Evolutionary conservation across 495 filamentous ascomycete species (phyloP), one percentile per base, ranked within the genome.

Genomic region (Daldinia caldariorum): DNA sequence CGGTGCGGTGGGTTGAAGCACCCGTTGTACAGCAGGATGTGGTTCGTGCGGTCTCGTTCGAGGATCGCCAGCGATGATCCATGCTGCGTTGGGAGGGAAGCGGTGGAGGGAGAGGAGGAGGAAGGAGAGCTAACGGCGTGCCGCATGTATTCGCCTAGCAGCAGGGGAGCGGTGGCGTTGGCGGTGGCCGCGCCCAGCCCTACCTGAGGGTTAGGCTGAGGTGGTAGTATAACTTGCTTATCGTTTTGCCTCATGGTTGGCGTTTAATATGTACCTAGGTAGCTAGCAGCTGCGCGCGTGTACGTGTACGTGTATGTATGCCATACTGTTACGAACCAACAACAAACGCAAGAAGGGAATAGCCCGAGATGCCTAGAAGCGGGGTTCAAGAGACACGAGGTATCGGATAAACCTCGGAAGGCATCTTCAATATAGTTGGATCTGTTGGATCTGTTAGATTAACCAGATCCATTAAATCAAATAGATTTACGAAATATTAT

Each of bases 1-100:
- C 8, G 53, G 58, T 77, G 75, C 43, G 75, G 75, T 45, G 75
- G 75, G 61, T 77, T 77, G 69, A 77, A 75, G 51, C 74, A 72
- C 3, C 75, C 75, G 34, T 70, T 66, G 51, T 70, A 77, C 10
- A 76, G 12, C 4, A 77, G 16, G 26, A 77, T 63, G 35, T 51
- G 71, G 56, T 72, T 72, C 32, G 16, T 58, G 20, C 54, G 53
- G 45, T 32, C 45, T 18, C 20, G 32, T 7, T 6, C 14, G 26
- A 70, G 58, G 14, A 41, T n/a, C 22, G 58, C 13, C 16, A 35
- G 37, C 2, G 53, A 56, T 37, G 53, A 56, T 56, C 53, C n/a
- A 37, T 53, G 50, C 32, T 20, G n/a, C 37, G 6, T 56, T 53
- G 49, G 54, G 32, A 22, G 54, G 32, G 34, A 22, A 26, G 35